These are phyloP conservation scores for Leccinum solheimii DNA, from an alignment of 1,284 basidiomycete genomes.

Conservation along the genomic window DNA sequence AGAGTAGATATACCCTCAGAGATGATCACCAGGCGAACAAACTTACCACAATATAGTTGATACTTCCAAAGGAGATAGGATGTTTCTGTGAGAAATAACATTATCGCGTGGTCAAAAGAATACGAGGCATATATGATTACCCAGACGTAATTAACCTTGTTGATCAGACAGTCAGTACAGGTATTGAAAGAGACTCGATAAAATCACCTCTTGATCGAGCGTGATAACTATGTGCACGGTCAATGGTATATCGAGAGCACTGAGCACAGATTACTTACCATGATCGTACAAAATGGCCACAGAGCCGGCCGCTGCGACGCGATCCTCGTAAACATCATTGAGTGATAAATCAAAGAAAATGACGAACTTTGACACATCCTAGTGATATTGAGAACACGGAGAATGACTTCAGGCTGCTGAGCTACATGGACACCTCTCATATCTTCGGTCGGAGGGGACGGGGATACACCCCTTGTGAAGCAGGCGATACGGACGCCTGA, in stretches of 20 bases:
- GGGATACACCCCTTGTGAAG: too few relatives aligned
- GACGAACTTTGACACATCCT: slow-evolving; percentile 2
- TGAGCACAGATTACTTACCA: background rate
- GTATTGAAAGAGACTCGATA: background rate
- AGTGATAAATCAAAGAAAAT: background rate
- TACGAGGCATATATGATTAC: background rate
- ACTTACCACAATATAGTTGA: background rate
- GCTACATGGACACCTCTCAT: background rate
- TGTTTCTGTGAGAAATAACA: background rate
- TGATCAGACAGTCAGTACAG: background rate
- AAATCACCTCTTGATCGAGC: slow-evolving; percentile 12
- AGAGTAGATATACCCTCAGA: background rate
- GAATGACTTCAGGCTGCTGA: background rate
- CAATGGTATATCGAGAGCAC: background rate
- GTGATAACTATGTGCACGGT: slow-evolving; percentile 8
- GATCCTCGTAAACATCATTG: background rate
- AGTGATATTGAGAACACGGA: background rate
- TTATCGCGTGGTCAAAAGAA: background rate
- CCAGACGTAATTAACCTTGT: slow-evolving; percentile 19
- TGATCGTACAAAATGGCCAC: slow-evolving; percentile 11
- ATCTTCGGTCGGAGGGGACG: background rate
- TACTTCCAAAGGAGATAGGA: background rate
- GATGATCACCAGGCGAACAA: background rate
- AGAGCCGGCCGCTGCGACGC: background rate
- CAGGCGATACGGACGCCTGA: too few relatives aligned